Evolutionary conservation across 805 yeast species (phyloP).

Genomic region (Komagataella pseudopastoris): DNA sequence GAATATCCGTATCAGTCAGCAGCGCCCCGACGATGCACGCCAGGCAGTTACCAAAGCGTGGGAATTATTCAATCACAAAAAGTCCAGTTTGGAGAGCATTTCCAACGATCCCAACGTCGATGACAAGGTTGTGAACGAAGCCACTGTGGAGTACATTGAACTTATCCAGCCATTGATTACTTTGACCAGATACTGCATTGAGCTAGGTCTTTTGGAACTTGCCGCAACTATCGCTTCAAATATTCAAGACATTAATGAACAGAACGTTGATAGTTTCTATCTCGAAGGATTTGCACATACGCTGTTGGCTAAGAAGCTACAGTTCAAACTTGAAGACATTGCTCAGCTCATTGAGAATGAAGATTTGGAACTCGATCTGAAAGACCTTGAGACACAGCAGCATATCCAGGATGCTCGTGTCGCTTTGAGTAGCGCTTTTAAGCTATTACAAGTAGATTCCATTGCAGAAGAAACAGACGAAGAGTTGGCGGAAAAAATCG

Average conservation of each 20-base stretch:
- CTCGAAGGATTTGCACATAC: conserved; percentile 68
- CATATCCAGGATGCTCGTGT: conserved; percentile 24
- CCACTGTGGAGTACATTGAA: conserved; percentile 43
- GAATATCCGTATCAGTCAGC: conserved; percentile 84
- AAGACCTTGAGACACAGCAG: conserved; percentile 14
- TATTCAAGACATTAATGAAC: conserved; percentile 72
- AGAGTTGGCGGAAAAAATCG: conserved; percentile 45
- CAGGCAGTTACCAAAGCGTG: conserved; percentile 58
- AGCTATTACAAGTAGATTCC: conserved; percentile 21
- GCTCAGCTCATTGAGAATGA: conserved; percentile 21
- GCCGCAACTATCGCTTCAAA: conserved; percentile 53
- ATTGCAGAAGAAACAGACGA: conserved; percentile 30
- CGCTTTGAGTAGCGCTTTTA: conserved; percentile 23
- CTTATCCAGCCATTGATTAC: conserved; percentile 62
- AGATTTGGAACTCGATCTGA: conserved; percentile 17
- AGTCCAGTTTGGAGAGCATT: conserved; percentile 30
- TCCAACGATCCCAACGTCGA: conserved; percentile 13
- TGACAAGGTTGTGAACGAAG: conserved; percentile 25
- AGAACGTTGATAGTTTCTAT: conserved; percentile 69
- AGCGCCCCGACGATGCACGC: conserved; percentile 56
- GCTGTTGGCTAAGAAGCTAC: conserved; percentile 27
- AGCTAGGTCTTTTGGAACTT: conserved; percentile 56
- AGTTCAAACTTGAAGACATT: conserved; percentile 9
- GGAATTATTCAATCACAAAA: conserved; percentile 47
- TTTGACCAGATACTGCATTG: conserved; percentile 63